Conservation (phyloP, 2,329 filamentous ascomycete genomes). For the Colletotrichum costaricense region DNA sequence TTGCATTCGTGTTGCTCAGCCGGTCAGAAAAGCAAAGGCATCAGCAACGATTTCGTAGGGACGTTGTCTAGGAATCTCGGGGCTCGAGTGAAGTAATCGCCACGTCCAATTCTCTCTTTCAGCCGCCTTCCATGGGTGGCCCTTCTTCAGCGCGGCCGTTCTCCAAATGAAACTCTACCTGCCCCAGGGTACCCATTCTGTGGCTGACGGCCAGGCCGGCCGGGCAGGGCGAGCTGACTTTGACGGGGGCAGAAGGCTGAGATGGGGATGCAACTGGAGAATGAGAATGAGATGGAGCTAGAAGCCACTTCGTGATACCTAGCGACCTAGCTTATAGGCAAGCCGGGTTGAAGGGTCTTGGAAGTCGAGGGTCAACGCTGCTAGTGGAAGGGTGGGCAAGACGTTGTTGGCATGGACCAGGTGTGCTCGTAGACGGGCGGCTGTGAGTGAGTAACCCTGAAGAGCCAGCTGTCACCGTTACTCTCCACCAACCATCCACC, state of each 20-base stretch:
- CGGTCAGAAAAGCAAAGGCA: neutral
- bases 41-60: neutral
- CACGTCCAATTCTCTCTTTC: conserved; percentile 6
- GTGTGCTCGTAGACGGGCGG: neutral
- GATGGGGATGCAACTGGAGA: conserved; percentile 10
- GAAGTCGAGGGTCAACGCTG: neutral
- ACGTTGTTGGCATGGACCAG: conserved; percentile 23
- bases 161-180: neutral
- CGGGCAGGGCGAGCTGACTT: conserved; percentile 24
- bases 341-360: neutral
- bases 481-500: neutral
- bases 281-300: neutral
- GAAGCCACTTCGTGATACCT: neutral
- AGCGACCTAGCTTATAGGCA: neutral
- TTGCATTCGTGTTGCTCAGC: neutral
- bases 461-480: conserved; percentile 4
- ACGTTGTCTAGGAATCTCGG: neutral
- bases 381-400: neutral
- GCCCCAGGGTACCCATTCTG: neutral
- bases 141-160: neutral
- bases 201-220: conserved; percentile 27
- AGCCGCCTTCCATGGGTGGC: conserved; percentile 11
- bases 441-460: conserved; percentile 19
- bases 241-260: conserved; percentile 3
- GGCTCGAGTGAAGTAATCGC: neutral